Evolutionary conservation across 805 yeast genomes (phyloP).

Genomic region (Scheffersomyces spartinae): DNA sequence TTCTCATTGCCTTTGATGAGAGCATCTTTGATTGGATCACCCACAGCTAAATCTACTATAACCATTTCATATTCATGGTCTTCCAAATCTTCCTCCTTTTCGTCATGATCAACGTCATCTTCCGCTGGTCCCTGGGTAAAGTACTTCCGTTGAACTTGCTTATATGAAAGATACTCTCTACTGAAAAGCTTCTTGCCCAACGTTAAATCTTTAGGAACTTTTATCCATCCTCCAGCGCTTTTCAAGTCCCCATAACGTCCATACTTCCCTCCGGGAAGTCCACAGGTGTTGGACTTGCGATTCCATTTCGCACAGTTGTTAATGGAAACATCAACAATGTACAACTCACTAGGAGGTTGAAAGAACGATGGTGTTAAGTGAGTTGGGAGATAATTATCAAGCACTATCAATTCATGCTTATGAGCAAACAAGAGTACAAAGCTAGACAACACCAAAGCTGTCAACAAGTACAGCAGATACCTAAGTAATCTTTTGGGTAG

Average conservation of each 20-base stretch:
- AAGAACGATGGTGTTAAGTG: constrained; percentile 20
- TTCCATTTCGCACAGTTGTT: constrained; percentile 14
- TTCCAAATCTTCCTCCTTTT: constrained; percentile 1
- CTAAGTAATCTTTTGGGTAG: constrained; percentile 20
- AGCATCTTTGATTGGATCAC: constrained; percentile 18
- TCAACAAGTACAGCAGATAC: constrained; percentile 10
- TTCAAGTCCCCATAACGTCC: constrained; percentile 12
- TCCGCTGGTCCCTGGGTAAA: constrained; percentile 5
- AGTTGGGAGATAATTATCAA: constrained; percentile 13
- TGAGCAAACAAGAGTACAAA: constrained; percentile 20
- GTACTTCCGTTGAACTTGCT: constrained; percentile 13
- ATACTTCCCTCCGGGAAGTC: constrained; percentile 11
- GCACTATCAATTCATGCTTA: constrained; percentile 12
- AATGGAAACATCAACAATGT: constrained; percentile 23
- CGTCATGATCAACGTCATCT: constrained; percentile 1
- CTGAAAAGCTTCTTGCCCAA: constrained; percentile 21
- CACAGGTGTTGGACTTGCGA: constrained; percentile 13
- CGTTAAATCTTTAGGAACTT: constrained; percentile 23
- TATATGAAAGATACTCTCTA: constrained; percentile 17
- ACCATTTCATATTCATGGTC: constrained; percentile 13
- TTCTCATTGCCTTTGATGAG: constrained; percentile 26
- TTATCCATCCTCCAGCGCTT: constrained; percentile 20
- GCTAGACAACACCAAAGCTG: constrained; percentile 9
- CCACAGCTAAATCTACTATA: constrained; percentile 29
- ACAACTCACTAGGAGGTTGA: constrained; percentile 24